Evolutionary conservation across 176 grass and related monocot genomes (phyloP), one percentile per base, ranked within the genome.

Genomic region (Luzula sylvatica): DNA sequence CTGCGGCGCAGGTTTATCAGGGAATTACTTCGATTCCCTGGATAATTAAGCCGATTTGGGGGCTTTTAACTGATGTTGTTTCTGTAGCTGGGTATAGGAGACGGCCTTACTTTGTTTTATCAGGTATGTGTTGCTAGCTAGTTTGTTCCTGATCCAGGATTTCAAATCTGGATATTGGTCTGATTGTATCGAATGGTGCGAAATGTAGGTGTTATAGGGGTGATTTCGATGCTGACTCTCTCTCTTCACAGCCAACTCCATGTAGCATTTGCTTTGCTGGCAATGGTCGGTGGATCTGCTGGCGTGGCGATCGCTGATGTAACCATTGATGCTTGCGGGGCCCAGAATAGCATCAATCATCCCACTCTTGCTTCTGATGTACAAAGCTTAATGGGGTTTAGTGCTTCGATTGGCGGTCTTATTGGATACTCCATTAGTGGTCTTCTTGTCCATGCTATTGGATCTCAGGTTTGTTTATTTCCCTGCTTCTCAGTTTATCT

Each of bases 41-140:
- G 89, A 81, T 95, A 46, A 38, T 94, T 61, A 94, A 94, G 58
- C 87, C 87, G 30, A 28, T 94, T 26, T 94, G 87, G 82, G 87
- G 87, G 21, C 62, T 95, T 15, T 68, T 95, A 52, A 95, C 79
- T 23, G 89, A 95, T 75, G 83, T 95, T 29, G 80, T 95, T 23
- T 79, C 89, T 7, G 45, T 95, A 19, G 89, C 80, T 9, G 83
- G 89, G 2, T 95, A 95, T 61, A 67, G 70, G 23, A 72, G 83
- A 28, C 76, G 80, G 5, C 89, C 89, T 3, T 95, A 95, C 66
- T 88, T 95, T 13, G 54, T 95, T 26, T 21, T 88, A 1, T 70
- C 89, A 88, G 89, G 89, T 75, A 66, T 74, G 63, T 7, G 5
- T 35, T 2, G n/a, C n/a, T n/a, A n/a, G n/a, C n/a, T n/a, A 35